These are phyloP conservation scores for Colletotrichum costaricense DNA, from an alignment of 2,329 filamentous ascomycete species.

Conservation along the genomic window DNA sequence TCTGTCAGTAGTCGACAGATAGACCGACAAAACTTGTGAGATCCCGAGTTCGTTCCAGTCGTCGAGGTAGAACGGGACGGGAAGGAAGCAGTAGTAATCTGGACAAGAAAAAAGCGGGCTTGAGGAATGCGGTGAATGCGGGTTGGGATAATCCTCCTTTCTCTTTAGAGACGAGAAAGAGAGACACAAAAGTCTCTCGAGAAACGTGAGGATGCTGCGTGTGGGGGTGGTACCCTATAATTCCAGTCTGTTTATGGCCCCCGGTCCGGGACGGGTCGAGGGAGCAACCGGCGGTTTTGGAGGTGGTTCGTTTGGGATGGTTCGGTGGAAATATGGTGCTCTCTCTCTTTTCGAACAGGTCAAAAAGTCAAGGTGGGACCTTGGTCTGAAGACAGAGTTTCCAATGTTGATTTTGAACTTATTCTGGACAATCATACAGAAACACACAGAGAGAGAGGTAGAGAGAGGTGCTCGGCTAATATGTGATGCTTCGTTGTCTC, in stretches of 20 bases:
- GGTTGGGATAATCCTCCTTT: constrained; percentile 3
- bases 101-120: constrained; percentile 27
- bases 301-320: neutral
- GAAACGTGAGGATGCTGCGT: neutral
- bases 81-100: neutral
- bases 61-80: neutral
- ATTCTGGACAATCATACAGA: neutral
- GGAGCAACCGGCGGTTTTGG: constrained; percentile 15
- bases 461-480: constrained; percentile 16
- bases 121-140: neutral
- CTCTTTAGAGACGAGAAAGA: neutral
- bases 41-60: too few species aligned
- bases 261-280: constrained; percentile 32
- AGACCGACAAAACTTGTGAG: neutral
- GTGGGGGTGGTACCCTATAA: constrained; percentile 3
- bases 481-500: constrained; percentile 33
- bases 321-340: neutral
- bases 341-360: neutral
- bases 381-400: neutral
- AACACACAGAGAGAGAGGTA: neutral
- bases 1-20: constrained; percentile 8
- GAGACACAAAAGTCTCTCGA: neutral
- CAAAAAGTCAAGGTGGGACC: neutral
- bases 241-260: constrained; percentile 22
- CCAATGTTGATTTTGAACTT: neutral